phyloP scores from a whole-genome alignment of 768 basidiomycete genomes.

The Dioszegia hungarica region DNA sequence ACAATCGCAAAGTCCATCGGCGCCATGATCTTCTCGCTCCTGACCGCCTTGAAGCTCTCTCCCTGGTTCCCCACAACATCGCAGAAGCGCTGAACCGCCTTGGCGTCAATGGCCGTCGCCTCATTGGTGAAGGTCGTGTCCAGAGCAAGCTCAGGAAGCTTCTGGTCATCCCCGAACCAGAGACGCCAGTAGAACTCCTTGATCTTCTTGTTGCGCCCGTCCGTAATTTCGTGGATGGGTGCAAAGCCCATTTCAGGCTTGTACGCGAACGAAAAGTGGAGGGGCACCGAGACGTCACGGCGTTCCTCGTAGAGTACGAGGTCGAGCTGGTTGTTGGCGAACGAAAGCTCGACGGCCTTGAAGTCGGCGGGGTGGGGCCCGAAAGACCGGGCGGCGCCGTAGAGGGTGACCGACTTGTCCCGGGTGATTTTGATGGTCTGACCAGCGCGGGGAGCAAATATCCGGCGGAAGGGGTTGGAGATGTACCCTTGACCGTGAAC shows the following conservation, averaged over 20 bases:
- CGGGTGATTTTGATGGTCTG: slow-evolving; percentile 69
- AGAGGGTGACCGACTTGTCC: slow-evolving; percentile 62
- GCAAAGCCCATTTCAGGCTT: slow-evolving; percentile 80
- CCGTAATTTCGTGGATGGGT: slow-evolving; percentile 84
- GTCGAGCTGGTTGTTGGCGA: slow-evolving; percentile 59
- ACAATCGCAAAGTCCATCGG: slow-evolving; percentile 99
- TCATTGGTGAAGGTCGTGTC: slow-evolving; percentile 80
- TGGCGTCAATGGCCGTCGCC: slow-evolving; percentile 71
- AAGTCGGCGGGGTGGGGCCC: slow-evolving; percentile 68
- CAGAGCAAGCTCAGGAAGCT: slow-evolving; percentile 71
- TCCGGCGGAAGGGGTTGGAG: slow-evolving; percentile 79
- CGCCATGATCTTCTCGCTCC: slow-evolving; percentile 66
- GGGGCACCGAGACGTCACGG: slow-evolving; percentile 66
- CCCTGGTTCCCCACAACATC: slow-evolving; percentile 88
- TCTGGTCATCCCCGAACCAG: slow-evolving; percentile 87
- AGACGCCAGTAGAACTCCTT: slow-evolving; percentile 98
- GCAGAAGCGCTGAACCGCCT: slow-evolving; percentile 73
- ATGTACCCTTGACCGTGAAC: slow-evolving; percentile 81
- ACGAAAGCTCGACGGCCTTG: slow-evolving; percentile 76
- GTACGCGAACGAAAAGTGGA: slow-evolving; percentile 76
- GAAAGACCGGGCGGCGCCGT: slow-evolving; percentile 73
- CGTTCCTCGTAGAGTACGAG: slow-evolving; percentile 82
- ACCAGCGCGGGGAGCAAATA: slow-evolving; percentile 72
- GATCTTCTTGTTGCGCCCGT: slow-evolving; percentile 79
- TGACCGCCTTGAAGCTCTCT: slow-evolving; percentile 76